Evolutionary conservation across 1,139 yeast species (phyloP).

Genomic region (Blastobotrys serpentis): DNA sequence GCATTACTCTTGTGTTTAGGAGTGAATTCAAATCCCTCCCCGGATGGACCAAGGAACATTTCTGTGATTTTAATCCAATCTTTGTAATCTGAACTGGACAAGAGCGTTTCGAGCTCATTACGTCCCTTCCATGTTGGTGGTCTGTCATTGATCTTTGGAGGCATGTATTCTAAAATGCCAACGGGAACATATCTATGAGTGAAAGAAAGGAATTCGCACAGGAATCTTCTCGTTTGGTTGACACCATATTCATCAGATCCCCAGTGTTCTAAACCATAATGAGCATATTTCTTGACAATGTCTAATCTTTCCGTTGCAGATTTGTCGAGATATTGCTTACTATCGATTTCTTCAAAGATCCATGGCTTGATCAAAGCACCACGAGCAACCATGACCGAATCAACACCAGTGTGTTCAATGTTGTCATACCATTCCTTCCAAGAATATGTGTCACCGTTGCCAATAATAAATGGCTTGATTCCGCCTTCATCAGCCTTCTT

Average conservation of each 20-base stretch:
- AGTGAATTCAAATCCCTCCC: constrained; percentile 68
- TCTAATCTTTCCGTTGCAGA: constrained; percentile 85
- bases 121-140: constrained; percentile 96
- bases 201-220: constrained; percentile 93
- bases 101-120: constrained; percentile 83
- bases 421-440: constrained; percentile 87
- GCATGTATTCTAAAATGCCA: constrained; percentile 84
- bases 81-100: constrained; percentile 78
- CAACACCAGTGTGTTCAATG: constrained; percentile 68
- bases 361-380: constrained; percentile 98
- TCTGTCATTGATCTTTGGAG: constrained; percentile 87
- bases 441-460: constrained; percentile 90
- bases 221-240: constrained; percentile 78
- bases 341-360: constrained; percentile 94
- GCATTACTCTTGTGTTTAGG: constrained; percentile 96
- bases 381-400: constrained; percentile 95
- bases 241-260: constrained; percentile 96
- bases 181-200: constrained; percentile 93
- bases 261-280: constrained; percentile 93
- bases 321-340: constrained; percentile 87
- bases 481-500: constrained; percentile 47
- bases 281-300: constrained; percentile 63
- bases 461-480: constrained; percentile 55
- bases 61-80: constrained; percentile 99
- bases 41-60: constrained; percentile 87